Evolutionary conservation across 2,329 filamentous ascomycete genomes (phyloP), one percentile per base, ranked within the genome.

Genomic region (Shiraia bambusicola): DNA sequence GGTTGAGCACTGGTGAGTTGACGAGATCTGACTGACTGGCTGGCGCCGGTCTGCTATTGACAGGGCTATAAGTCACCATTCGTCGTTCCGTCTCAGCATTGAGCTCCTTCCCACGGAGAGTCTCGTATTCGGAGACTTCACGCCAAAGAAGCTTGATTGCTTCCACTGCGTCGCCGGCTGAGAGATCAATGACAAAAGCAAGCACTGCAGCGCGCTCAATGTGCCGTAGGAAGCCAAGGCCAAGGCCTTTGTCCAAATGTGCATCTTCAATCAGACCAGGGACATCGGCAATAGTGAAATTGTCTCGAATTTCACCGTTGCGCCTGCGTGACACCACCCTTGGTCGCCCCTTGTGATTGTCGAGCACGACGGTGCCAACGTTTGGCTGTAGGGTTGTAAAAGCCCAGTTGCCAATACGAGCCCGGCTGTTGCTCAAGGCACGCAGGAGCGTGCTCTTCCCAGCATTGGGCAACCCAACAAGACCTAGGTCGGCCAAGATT

Each of bases 341-440:
- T 1, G 90, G 88, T 0, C 88, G 82, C 2, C 91, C 89, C 43
- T 83, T 84, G 72, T 93, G 81, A 64, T 91, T 82, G 67, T 98
- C 93, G 9, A 98, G 79, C 11, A 97, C 86, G 6, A 98, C 89
- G 1, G 93, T 98, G 36, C 93, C 93, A 40, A 98, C 94, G 56
- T 95, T 96, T 2, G 93, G 93, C 55, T 91, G 86, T 7, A 98
- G 76, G 0, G 93, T 98, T 3, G 93, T 98, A 67, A 98, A 98
- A 8, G 90, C 92, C 93, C 93, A 98, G 65, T 87, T 84, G 28
- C 93, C 93, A 4, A 98, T 83, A 28, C 93, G 82, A 2, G 93
- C 88, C 45, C 90, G 85, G 65, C 88, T 94, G 66, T 91, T 91
- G 58, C 85, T 95, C 57, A 98, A 74, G 3, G 91, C 85, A 13